Evolutionary conservation across 1,284 basidiomycete genomes (phyloP).

Genomic region (Leccinum pseudoinsigne): DNA sequence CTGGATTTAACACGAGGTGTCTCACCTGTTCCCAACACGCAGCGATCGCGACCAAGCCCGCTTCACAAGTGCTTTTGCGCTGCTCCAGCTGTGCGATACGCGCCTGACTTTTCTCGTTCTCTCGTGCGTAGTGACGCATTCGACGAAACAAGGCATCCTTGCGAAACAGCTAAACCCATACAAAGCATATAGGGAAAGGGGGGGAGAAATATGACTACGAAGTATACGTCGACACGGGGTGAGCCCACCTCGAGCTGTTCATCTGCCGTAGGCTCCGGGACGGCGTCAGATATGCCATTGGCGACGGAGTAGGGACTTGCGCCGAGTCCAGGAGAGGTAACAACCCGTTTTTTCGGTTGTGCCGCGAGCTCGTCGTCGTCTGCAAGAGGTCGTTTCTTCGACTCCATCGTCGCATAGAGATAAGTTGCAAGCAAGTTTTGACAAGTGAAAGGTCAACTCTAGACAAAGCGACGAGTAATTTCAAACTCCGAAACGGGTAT

Average conservation of each 20-base stretch:
- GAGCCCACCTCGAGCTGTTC: constrained; percentile 70
- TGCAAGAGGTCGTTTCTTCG: constrained; percentile 59
- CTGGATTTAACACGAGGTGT: not conserved
- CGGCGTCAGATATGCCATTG: constrained; percentile 48
- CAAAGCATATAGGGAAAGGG: constrained; percentile 12
- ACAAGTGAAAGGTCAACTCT: constrained; percentile 1
- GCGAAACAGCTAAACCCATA: constrained; percentile 59
- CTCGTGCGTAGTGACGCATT: constrained; percentile 89
- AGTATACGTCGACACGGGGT: constrained; percentile 26
- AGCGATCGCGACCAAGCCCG: constrained; percentile 77
- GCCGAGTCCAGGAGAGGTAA: constrained; percentile 47
- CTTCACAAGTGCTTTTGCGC: constrained; percentile 73
- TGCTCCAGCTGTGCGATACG: constrained; percentile 75
- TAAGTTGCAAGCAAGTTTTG: constrained; percentile 11
- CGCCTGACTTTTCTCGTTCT: constrained; percentile 69
- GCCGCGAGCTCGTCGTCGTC: constrained; percentile 51
- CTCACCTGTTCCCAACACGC: constrained; percentile 90
- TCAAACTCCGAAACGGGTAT: constrained; percentile 27
- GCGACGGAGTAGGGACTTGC: constrained; percentile 51
- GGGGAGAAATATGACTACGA: constrained; percentile 22
- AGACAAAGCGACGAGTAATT: constrained; percentile 14
- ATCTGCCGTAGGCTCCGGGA: constrained; percentile 53
- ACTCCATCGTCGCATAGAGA: constrained; percentile 47
- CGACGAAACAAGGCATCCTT: constrained; percentile 93
- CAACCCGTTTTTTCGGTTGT: constrained; percentile 64